Evolutionary conservation across 208 protist genomes (phyloP).

Genomic region (Trypanosoma avium): DNA sequence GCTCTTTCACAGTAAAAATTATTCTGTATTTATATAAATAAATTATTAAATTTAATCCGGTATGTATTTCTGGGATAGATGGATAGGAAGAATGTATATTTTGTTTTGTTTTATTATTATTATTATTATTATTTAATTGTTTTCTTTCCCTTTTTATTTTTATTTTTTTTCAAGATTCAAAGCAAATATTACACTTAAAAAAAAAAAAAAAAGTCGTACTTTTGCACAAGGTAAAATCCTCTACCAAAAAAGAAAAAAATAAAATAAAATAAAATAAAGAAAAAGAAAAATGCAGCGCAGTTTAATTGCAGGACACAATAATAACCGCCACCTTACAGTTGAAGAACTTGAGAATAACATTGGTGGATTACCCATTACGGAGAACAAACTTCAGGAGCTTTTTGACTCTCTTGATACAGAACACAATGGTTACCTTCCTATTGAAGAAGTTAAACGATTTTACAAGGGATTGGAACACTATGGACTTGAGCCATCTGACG

Average conservation of each 20-base stretch:
- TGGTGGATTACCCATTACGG: constrained; percentile 87
- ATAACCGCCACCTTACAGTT: constrained; percentile 85
- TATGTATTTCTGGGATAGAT: neutral
- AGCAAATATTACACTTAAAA: neutral
- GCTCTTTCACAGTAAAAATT: constrained; percentile 12
- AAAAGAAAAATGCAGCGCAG: constrained; percentile 64
- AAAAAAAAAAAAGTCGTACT: neutral
- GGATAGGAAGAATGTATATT: neutral
- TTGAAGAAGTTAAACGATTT: constrained; percentile 83
- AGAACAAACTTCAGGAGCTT: constrained; percentile 86
- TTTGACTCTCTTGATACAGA: constrained; percentile 87
- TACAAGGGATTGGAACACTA: constrained; percentile 87
- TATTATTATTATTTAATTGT: neutral
- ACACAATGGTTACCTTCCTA: constrained; percentile 61
- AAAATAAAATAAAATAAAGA: constrained; percentile 7
- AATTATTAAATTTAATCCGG: too few relatives aligned
- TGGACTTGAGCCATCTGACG: constrained; percentile 75
- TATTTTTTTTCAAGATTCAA: neutral
- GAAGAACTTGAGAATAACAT: constrained; percentile 94
- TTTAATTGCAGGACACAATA: constrained; percentile 89
- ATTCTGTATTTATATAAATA: neutral
- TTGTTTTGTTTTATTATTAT: neutral
- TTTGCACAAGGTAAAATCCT: neutral
- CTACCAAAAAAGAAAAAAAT: neutral
- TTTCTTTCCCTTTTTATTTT: neutral